Base-by-base conservation (phyloP, 768 basidiomycete genomes). In the Antrodiella citrinella region DNA sequence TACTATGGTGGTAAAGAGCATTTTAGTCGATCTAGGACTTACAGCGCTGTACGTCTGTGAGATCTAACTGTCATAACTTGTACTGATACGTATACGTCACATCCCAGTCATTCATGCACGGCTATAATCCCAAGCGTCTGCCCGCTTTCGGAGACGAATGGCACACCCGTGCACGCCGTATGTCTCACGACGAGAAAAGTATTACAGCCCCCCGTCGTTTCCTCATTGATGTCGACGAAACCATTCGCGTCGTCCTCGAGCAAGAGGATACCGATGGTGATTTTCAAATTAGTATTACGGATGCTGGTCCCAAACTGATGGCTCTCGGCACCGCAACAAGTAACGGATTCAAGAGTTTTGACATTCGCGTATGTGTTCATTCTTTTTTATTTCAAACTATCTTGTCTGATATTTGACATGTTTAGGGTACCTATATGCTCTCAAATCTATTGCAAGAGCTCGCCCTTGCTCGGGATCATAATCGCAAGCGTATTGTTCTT, bases 371-470 rank as follows among this genome's bases (percentile, higher is more conserved):
- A 65, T 56, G 78, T 35, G 15, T 35, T 35, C 30, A 35, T 35
- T 35, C 7, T 10, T 20, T 15, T 12, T 7, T 45, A 11, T 35
- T 50, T 21, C 35, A 24, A 44, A 19, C 25, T 23, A 13, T 24
- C 22, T 35, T 12, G 12, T 53, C 48, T n/a, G n/a, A n/a, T n/a
- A n/a, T 15, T 7, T 15, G 7, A 35, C 30, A 35, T 35, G 30
- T 59, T 13, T 62, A 94, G 86, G 95, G 96, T 39, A 97, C 88
- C n/a, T 99, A 98, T 69, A 98, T 97, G 95, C 75, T 99, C 43
- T 97, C 95, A 11, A 98, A 97, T 68, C 80, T 99, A 21, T 76
- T 99, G n/a, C 95, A 99, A 73, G 95, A 99, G 65, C 84, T 99
- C 44, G 95, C 95, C 2, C 81, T 98, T 19, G 95, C 96, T 4